Conservation (phyloP, 805 yeast species). For the Tetrapisispora fleetii region DNA sequence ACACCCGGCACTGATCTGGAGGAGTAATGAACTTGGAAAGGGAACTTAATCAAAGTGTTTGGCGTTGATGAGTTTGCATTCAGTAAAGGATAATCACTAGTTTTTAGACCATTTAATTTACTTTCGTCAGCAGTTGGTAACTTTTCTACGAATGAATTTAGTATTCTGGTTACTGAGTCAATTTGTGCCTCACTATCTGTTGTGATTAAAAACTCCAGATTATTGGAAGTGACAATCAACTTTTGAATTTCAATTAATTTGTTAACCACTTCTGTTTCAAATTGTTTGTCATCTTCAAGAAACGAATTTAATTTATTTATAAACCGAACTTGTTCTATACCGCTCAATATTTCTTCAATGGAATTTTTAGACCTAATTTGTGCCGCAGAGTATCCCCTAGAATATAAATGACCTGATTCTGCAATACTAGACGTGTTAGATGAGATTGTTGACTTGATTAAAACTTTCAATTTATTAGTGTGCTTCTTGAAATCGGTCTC, state of each 20-base stretch:
- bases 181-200: slow-evolving; percentile 39
- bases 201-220: slow-evolving; percentile 46
- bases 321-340: slow-evolving; percentile 70
- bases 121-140: not conserved
- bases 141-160: slow-evolving; percentile 23
- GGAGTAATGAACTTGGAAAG: slow-evolving; percentile 82
- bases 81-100: slow-evolving; percentile 1
- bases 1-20: slow-evolving; percentile 61
- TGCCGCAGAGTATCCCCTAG: slow-evolving; percentile 58
- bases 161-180: slow-evolving; percentile 13
- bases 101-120: not conserved
- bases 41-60: slow-evolving; percentile 50
- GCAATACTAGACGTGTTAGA: slow-evolving; percentile 74
- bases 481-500: slow-evolving; percentile 57
- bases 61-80: slow-evolving; percentile 13
- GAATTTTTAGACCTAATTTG: slow-evolving; percentile 50
- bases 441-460: slow-evolving; percentile 65
- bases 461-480: slow-evolving; percentile 56
- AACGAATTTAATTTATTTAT: slow-evolving; percentile 48
- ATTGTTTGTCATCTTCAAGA: slow-evolving; percentile 38
- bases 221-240: slow-evolving; percentile 33
- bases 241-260: slow-evolving; percentile 45
- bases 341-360: slow-evolving; percentile 54
- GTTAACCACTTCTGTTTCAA: slow-evolving; percentile 53
- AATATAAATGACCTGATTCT: slow-evolving; percentile 80